Percentiles rank a stretch among this genome's conserved stretches.
Evolutionary conservation across 345 rosid genomes (phyloP).

Genomic region (Excoecaria cochinchinensis): DNA sequence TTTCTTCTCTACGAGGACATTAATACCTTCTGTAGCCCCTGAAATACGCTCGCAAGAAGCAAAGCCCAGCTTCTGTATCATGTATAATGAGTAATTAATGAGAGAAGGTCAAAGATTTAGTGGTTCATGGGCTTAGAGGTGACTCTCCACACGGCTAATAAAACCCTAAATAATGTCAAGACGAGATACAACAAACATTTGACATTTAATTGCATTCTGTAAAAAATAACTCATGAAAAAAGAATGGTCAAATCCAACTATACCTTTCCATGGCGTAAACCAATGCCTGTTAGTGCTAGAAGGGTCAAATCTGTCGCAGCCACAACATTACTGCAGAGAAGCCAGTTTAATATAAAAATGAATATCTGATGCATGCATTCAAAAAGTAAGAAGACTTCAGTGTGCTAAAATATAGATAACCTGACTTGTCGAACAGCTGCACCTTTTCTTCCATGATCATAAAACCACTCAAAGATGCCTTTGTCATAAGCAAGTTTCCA

Average conservation of each 20-base stretch:
- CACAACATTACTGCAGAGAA: slow-evolving; percentile 77
- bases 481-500: slow-evolving; percentile 96
- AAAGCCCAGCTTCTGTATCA: slow-evolving; percentile 81
- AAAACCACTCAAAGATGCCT: slow-evolving; percentile 85
- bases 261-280: slow-evolving; percentile 70
- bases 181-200: background rate
- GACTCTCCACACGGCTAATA: background rate
- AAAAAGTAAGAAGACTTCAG: background rate
- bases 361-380: background rate
- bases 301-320: slow-evolving; percentile 91
- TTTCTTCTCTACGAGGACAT: slow-evolving; percentile 84
- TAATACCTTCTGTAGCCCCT: slow-evolving; percentile 86
- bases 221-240: background rate
- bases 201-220: background rate
- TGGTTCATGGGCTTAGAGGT: slow-evolving; percentile 2
- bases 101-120: slow-evolving; percentile 10
- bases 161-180: background rate
- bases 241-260: background rate
- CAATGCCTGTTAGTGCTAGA: slow-evolving; percentile 90
- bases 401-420: slow-evolving; percentile 39
- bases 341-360: slow-evolving; percentile 21
- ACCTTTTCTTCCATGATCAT: slow-evolving; percentile 77
- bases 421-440: slow-evolving; percentile 96
- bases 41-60: slow-evolving; percentile 79
- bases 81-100: slow-evolving; percentile 14